Conservation (phyloP, 2,329 filamentous ascomycete genomes). For the Arthrobotrys conoides region DNA sequence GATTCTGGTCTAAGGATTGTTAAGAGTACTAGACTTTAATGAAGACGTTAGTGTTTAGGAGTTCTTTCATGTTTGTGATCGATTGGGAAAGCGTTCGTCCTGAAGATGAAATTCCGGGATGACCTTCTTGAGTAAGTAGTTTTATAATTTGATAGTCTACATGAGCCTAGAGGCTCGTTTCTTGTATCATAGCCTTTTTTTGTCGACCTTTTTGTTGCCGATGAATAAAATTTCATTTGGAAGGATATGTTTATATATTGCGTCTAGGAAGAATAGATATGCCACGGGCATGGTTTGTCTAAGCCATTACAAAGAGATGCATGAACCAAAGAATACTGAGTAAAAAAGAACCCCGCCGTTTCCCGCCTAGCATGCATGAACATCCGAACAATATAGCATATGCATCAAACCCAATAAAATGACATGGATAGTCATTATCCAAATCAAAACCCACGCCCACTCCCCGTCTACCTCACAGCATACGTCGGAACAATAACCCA, state of each 20-base stretch:
- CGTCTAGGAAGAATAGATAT: conserved; percentile 3
- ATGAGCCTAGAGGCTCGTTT: conserved; percentile 14
- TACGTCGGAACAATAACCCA: not conserved
- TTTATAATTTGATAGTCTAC: conserved; percentile 6
- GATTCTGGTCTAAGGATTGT: conserved; percentile 51
- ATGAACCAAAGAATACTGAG: not conserved
- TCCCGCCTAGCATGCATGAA: not conserved
- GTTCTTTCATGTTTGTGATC: conserved; percentile 12
- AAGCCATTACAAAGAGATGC: not conserved
- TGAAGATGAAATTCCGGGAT: conserved; percentile 16
- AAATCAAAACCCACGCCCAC: no score
- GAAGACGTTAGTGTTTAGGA: not conserved
- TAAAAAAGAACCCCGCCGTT: not conserved
- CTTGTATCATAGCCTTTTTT: conserved; percentile 25
- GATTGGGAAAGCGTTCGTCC: not conserved
- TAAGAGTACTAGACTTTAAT: conserved; percentile 30
- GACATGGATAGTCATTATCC: no score
- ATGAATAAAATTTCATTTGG: not conserved
- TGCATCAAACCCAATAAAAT: not conserved
- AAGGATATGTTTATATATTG: conserved; percentile 1
- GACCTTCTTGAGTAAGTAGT: not conserved
- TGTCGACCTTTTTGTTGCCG: not conserved
- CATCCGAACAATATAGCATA: not conserved
- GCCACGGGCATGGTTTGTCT: conserved; percentile 10
- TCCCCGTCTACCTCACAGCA: no score